Base-by-base conservation (phyloP, 2,329 filamentous ascomycete genomes). In the Coniochaeta sp. region DNA sequence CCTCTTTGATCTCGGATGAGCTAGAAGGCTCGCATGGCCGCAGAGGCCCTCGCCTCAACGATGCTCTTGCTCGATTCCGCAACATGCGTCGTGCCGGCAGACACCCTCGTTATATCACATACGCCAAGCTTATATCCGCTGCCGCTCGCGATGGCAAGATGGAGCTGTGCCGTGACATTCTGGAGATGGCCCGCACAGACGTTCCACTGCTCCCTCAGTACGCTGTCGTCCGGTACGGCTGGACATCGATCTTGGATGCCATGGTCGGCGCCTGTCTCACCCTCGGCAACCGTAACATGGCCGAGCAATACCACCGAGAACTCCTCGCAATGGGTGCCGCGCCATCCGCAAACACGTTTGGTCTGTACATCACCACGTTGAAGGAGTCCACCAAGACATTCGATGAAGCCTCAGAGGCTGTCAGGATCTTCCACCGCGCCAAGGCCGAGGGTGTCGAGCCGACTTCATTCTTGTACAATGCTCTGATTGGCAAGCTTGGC, bases 361-460 rank as follows among this genome's bases (percentile, higher is more conserved):
- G 95, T 62, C 84, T 99, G 19, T 99, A 98, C 81, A 99, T 99
- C 76, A 98, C 96, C n/a, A 98, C 93, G 1, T 81, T 99, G 63
- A 97, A 98, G 79, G 93, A 96, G 71, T 96, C 91, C 0, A 91
- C 91, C 65, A 96, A 96, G 84, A 98, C 93, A 0, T 98, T 97
- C 66, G 95, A 99, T 69, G 95, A 99, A 74, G 95, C 95, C 12
- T 92, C 92, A 9, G 95, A 98, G 74, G 95, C 95, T 60, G 89
- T 98, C 71, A 96, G 96, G 77, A 96, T 99, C 74, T 99, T 99
- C 81, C 88, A 95, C 69, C 90, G 92, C 61, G 93, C 95, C 61
- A 92, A 96, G 78, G 80, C 89, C 14, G 95, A 99, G 76, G 93
- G 93, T 62, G 95, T 99, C 16, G 91, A 96, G 76, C 93, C 95